These are phyloP conservation scores for Neopestalotiopsis rosae DNA, from an alignment of 2,329 filamentous ascomycete genomes.

Conservation along the genomic window DNA sequence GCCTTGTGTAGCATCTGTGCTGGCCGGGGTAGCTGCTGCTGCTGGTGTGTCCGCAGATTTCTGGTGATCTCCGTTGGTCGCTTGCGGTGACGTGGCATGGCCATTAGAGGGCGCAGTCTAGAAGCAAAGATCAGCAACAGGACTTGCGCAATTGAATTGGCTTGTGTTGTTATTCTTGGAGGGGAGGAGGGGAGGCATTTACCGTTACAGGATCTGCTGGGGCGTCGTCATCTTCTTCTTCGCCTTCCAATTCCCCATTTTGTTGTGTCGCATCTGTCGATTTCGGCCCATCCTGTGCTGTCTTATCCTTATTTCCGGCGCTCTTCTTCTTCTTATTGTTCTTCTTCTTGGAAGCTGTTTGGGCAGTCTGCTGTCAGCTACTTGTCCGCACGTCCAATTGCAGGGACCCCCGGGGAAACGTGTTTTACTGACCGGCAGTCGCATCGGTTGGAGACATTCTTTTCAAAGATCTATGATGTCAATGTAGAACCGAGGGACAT, in stretches of 20 bases:
- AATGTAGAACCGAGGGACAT: constrained; percentile 20
- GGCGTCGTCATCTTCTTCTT: constrained; percentile 49
- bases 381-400: background rate
- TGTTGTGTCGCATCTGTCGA: constrained; percentile 28
- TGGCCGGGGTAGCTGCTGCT: constrained; percentile 15
- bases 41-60: constrained; percentile 24
- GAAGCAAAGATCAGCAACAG: constrained; percentile 4
- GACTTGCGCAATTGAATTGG: constrained; percentile 10
- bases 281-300: constrained; percentile 37
- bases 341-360: constrained; percentile 58
- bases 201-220: constrained; percentile 44
- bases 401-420: constrained; percentile 13
- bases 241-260: constrained; percentile 32
- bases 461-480: constrained; percentile 25
- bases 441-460: constrained; percentile 39
- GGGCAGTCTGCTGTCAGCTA: constrained; percentile 25
- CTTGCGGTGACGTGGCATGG: constrained; percentile 40
- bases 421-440: constrained; percentile 32
- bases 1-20: constrained; percentile 25
- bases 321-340: constrained; percentile 66
- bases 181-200: constrained; percentile 22
- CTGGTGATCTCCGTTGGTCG: constrained; percentile 43
- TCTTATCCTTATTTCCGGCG: constrained; percentile 49
- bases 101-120: constrained; percentile 36
- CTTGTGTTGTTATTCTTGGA: constrained; percentile 21